Evolutionary conservation across 805 yeast genomes (phyloP), one percentile per base, ranked within the genome.

Genomic region (Yamadazyma takamatsuzukensis): DNA sequence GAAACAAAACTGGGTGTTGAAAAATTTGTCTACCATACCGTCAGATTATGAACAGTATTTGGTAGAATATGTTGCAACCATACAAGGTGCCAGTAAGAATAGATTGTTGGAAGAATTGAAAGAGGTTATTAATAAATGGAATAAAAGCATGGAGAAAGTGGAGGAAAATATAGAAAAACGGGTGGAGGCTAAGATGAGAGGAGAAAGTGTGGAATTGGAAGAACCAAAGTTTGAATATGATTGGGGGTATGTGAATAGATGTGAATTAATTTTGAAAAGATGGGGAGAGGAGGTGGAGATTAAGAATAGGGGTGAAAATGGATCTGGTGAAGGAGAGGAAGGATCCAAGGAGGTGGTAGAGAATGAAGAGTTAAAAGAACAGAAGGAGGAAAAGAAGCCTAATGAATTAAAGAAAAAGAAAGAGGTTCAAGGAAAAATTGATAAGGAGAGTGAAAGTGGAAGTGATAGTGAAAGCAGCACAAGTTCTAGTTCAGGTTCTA

Each of bases 1-100:
- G 63, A 84, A 85, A 43, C 95, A 85, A 56, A 84, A 84, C 51
- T 85, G 95, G 95, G 69, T 85, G 26, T 59, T 85, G 42, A 78
- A 77, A 48, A 78, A 84, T 51, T 56, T 82, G 19, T 67, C 60
- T 30, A 41, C 45, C 15, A 74, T 80, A 15, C 82, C 79, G 2
- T 61, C 59, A 0, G 59, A 64, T 7, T 83, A 81, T 48, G 76
- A 72, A 31, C 56, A 51, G 1, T 71, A 74, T 17, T 54, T 84
- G 36, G 39, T 63, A 10, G 51, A 49, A 5, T 84, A 84, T 46
- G 51, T 83, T 13, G 66, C 59, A 13, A 82, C 82, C 0, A 50
- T 84, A 17, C 82, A 80, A 53, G 94, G 94, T 2, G 85, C 83
- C 0, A 74, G 87, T 2, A 64, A 77, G 41, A 73, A 66, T 17